Base-by-base conservation (phyloP, 2,329 filamentous ascomycete genomes). In the Xylaria sp. region DNA sequence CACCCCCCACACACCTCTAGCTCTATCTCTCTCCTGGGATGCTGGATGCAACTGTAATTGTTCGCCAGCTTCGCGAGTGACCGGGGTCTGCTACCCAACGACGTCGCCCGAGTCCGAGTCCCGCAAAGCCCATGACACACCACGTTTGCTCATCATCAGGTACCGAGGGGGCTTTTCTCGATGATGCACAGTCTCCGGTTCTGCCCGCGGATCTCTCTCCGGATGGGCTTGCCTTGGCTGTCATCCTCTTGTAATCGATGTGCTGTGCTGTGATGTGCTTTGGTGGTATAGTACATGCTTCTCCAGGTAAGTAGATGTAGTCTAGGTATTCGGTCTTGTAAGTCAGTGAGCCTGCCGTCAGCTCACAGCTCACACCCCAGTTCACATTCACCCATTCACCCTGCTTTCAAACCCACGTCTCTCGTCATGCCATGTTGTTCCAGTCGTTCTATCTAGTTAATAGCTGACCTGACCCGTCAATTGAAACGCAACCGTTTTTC, bases 361-460 rank as follows among this genome's bases (percentile, higher is more conserved):
- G 71, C 69, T 68, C 69, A 70, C 67, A 70, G 71, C 69, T 68
- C 69, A 70, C 69, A 55, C 63, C 63, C 67, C 56, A 57, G 57
- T 60, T 64, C 60, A n/a, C n/a, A n/a, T n/a, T n/a, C n/a, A n/a
- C n/a, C n/a, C n/a, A 30, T 67, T 72, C 64, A 70, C 63, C 46
- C 66, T 57, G 41, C 60, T 58, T 18, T 45, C 45, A 53, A 39
- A 39, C 60, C 66, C 63, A 67, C 67, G 65, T 70, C 71, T 72
- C 70, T 68, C 59, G 63, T 76, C 67, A 69, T 74, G 75, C 75
- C 75, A 76, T 76, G 75, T 77, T 74, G 74, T 68, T 75, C 73
- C 74, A 75, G 69, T 76, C 63, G 57, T 63, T 64, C 65, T 56
- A 36, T 59, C 64, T 74, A 69, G 67, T 74, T 75, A 73, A 76